Evolutionary conservation across 2,329 filamentous ascomycete genomes (phyloP), one percentile per base, ranked within the genome.

Genomic region (Geosmithia flava): DNA sequence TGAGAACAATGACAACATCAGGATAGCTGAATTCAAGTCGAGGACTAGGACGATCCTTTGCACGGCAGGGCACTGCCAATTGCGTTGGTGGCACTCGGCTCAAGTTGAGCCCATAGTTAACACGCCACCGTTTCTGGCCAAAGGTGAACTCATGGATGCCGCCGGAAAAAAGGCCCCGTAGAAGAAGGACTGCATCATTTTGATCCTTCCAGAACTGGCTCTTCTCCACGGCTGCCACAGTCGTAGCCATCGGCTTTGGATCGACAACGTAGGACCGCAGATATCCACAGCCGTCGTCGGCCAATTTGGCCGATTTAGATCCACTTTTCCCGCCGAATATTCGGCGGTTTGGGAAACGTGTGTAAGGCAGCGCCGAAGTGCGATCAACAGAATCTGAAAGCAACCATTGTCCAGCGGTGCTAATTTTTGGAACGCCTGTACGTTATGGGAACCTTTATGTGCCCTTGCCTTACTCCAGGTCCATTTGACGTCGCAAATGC

Each of bases 11-110:
- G 0, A 76, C 70, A 0, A 84, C 79, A 53, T 88, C 72, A 0
- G 82, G 80, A 52, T 88, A 82, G 0, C 80, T 78, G 56, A 75
- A 87, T 53, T 87, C 83, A 0, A 81, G 76, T 6, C 77, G 70
- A 0, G 76, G 72, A 0, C 72, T 74, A 0, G 83, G 82, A 0
- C 72, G 67, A 2, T 82, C 83, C 49, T 87, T 86, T 0, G 80
- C 79, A 11, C 76, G 69, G 45, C 74, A 87, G 0, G 83, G 83
- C 0, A 87, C 83, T 0, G 83, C 81, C 5, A 85, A 30, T 10
- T 23, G 10, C 11, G 47, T 46, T 16, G 15, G 72, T 0, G 78
- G 78, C 41, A 72, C 66, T 15, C 83, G 68, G 0, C 51, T 44
- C 0, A 74, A 70, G 52, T 80, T 71, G 0, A 82, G 61, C 0